Base-by-base conservation (phyloP, 2,329 filamentous ascomycete genomes). In the Escovopsis sp. region DNA sequence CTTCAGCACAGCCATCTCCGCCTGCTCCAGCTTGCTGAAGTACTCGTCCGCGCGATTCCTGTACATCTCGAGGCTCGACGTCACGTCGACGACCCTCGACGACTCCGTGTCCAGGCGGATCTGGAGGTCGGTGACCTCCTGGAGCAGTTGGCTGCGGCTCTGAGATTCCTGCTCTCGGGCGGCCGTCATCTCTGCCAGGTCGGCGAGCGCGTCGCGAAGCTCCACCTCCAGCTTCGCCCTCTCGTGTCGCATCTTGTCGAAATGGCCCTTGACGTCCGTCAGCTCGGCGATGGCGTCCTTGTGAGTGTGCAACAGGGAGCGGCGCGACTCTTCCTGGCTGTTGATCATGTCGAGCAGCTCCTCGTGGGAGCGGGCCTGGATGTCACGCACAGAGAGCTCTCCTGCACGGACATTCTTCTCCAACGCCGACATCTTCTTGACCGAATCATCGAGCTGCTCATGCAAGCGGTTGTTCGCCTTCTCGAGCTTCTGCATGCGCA, bases 11-110 rank as follows among this genome's bases (percentile, higher is more conserved):
- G 88, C 80, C 50, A 96, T 93, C 60, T 98, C 89, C 13, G 91
- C 91, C 57, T 96, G 89, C 60, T 98, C 89, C 15, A 98, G 76
- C 63, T 94, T 95, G 67, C 79, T 84, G 63, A 95, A 98, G 62
- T 98, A 96, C 57, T 96, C 89, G 55, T 96, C 87, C 4, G 89
- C 84, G 35, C 89, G 79, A 48, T 76, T 79, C 71, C 94, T 95
- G 70, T 96, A 98, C 47, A 95, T 66, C 46, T 78, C 80, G 35
- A 96, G 72, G 58, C 83, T 94, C 3, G 86, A 82, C 7, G 77
- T 79, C 36, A 94, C 79, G 58, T 98, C 89, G 25, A 80, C 75
- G 25, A 89, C 71, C 58, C 84, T 89, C 1, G 86, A 94, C 1
- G 79, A 76, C 62, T 96, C 91, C 6, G 83, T 81, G 56, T 96